A percentile compares a stretch with the other conserved stretches of the same genome.
Evolutionary conservation across 1,284 basidiomycete species (phyloP).

Genomic region (Ceratobasidium sp.): DNA sequence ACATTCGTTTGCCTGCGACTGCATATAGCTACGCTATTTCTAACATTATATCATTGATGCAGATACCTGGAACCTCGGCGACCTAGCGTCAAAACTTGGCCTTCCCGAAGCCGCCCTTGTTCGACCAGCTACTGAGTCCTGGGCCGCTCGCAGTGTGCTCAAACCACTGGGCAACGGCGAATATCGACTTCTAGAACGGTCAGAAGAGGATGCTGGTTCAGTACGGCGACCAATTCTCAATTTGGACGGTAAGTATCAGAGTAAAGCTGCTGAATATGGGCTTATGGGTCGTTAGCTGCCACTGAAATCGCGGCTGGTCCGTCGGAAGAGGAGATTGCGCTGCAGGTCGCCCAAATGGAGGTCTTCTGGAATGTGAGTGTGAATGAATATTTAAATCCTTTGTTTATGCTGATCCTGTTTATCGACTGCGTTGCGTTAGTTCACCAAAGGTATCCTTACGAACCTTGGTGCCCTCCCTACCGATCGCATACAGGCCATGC

Average conservation of each 20-base stretch:
- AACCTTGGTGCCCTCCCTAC: constrained; percentile 78
- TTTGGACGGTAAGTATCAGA: constrained; percentile 15
- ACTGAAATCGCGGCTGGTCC: constrained; percentile 64
- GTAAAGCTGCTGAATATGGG: constrained; percentile 16
- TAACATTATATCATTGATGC: constrained; percentile 20
- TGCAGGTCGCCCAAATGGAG: constrained; percentile 84
- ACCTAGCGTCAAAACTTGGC: constrained; percentile 71
- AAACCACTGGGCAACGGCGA: constrained; percentile 67
- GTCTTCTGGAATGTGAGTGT: constrained; percentile 81
- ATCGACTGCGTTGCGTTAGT: constrained; percentile 58
- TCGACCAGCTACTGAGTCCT: constrained; percentile 79
- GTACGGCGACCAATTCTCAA: constrained; percentile 52
- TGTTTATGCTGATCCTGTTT: not conserved
- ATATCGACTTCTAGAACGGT: constrained; percentile 73
- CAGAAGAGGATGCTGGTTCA: constrained; percentile 57
- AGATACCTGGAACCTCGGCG: constrained; percentile 77
- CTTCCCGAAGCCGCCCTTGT: constrained; percentile 70
- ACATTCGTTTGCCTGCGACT: constrained; percentile 43
- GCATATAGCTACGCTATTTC: not conserved
- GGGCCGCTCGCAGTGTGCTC: constrained; percentile 84
- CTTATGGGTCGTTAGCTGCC: constrained; percentile 49
- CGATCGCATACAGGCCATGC: constrained; percentile 83
- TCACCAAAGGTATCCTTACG: constrained; percentile 85
- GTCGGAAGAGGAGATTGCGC: constrained; percentile 67
- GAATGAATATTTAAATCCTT: constrained; percentile 4